Evolutionary conservation across 2,329 filamentous ascomycete genomes (phyloP), one percentile per base, ranked within the genome.

Genomic region (Phialophora expanda): DNA sequence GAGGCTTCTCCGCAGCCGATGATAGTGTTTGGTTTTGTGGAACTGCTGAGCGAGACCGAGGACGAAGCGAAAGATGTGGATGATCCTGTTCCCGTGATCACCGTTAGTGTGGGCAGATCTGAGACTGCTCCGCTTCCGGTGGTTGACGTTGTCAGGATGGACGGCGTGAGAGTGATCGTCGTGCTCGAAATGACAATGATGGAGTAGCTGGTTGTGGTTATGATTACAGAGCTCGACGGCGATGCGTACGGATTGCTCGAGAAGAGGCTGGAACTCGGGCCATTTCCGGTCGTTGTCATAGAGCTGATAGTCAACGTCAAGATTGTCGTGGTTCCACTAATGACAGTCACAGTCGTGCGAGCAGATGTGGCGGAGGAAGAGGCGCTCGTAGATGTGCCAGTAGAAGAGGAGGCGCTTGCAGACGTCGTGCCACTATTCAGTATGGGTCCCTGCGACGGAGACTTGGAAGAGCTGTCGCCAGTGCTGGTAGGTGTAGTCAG

Each of bases 171-270:
- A 9, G 68, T 65, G n/a, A 68, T 66, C 28, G 66, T 68, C 6
- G 68, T 70, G 57, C 68, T 70, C 20, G 68, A 68, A 22, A 68
- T 56, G 28, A 70, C 64, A 32, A 68, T 66, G 57, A 70, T 66
- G 2, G 63, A 64, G 48, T 60, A 61, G 24, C 48, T 65, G 26
- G 61, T 51, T n/a, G 50, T 60, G 26, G 44, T 30, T 12, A 30
- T 59, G 6, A 54, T 46, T 44, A 32, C 30, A 17, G 64, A 32
- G 20, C 30, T 55, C 9, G 57, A 61, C 11, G 41, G 28, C n/a
- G 54, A 59, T 1, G 53, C 50, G 61, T 67, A 67, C 4, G 51
- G 58, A 30, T 51, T 22, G 30, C 62, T 56, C 17, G 66, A 64
- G 5, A 30, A 12, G 5, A 26, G 3, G 32, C 22, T 28, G 14